Percentiles rank a stretch among this genome's conserved stretches.
phyloP scores from a whole-genome alignment of 148 eudicot species.

The Drosera capensis region DNA sequence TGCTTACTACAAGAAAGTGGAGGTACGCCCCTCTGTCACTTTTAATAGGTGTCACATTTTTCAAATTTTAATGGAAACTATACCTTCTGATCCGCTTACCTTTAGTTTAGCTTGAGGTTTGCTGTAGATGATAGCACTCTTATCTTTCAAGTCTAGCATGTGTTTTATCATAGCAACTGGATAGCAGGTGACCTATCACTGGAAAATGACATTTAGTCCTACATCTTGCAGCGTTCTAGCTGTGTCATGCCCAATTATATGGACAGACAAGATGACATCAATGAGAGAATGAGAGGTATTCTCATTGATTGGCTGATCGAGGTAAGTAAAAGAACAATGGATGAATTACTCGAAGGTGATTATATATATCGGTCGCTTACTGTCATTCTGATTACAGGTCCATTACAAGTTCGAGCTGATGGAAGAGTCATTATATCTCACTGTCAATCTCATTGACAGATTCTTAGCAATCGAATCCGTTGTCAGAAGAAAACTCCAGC shows the following conservation, averaged over 20 bases:
- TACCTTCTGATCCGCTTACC: no score
- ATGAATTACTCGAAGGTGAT: not conserved
- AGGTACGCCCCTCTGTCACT: constrained; percentile 25
- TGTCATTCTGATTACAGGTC: constrained; percentile 24
- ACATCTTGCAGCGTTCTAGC: not conserved
- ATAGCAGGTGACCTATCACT: no score
- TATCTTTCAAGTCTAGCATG: no score
- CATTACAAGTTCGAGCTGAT: constrained; percentile 81
- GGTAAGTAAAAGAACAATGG: constrained; percentile 21
- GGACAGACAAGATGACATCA: constrained; percentile 54
- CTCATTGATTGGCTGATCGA: constrained; percentile 94
- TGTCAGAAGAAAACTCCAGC: constrained; percentile 68
- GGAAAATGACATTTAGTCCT: no score
- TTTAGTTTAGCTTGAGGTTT: no score
- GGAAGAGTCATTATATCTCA: constrained; percentile 82
- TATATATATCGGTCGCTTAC: not conserved
- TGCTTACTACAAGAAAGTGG: constrained; percentile 47
- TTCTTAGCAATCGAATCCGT: constrained; percentile 45
- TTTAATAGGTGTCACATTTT: not conserved
- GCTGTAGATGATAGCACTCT: no score
- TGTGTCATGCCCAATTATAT: constrained; percentile 50
- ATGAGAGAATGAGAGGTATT: constrained; percentile 72
- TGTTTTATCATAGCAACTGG: no score
- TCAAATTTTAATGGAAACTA: no score
- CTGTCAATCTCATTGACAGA: constrained; percentile 70